These are phyloP conservation scores for Medicago arabica DNA, from an alignment of 306 rosid genomes.

Conservation along the genomic window DNA sequence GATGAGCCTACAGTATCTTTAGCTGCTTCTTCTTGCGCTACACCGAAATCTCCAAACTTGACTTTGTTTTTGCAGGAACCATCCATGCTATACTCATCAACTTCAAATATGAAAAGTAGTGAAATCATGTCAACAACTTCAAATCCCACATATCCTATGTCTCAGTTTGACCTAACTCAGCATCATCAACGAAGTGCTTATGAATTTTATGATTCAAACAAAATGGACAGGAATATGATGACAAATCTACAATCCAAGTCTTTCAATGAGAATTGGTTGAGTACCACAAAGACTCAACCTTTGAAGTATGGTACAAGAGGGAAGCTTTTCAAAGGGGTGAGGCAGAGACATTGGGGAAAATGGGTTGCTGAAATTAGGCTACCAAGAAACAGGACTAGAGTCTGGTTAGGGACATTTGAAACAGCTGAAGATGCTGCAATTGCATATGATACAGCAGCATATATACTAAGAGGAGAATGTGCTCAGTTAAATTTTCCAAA, in stretches of 20 bases:
- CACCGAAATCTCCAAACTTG: constrained; percentile 59
- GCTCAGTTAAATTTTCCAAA: constrained; percentile 90
- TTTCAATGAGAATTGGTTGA: constrained; percentile 67
- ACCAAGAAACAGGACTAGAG: constrained; percentile 87
- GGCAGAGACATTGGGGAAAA: constrained; percentile 98
- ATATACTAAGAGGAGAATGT: constrained; percentile 77
- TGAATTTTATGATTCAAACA: constrained; percentile 47
- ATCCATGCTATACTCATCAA: constrained; percentile 42
- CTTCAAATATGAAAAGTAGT: constrained; percentile 32
- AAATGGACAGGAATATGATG: constrained; percentile 41
- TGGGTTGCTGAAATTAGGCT: constrained; percentile 98
- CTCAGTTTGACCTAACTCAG: constrained; percentile 46
- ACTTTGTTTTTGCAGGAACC: constrained; percentile 70
- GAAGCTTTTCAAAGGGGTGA: constrained; percentile 83
- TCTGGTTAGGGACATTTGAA: constrained; percentile 92
- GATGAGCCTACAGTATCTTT: constrained; percentile 43
- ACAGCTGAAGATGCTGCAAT: constrained; percentile 92
- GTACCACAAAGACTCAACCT: constrained; percentile 69
- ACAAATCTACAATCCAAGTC: constrained; percentile 43
- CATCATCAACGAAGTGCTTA: constrained; percentile 36
- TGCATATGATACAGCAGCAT: constrained; percentile 96
- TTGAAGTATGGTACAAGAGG: constrained; percentile 63
- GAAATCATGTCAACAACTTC: constrained; percentile 45
- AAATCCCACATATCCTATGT: constrained; percentile 37
- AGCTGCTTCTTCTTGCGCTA: constrained; percentile 43